Evolutionary conservation across 2,329 filamentous ascomycete genomes (phyloP).

Genomic region (Cladosporium velox): DNA sequence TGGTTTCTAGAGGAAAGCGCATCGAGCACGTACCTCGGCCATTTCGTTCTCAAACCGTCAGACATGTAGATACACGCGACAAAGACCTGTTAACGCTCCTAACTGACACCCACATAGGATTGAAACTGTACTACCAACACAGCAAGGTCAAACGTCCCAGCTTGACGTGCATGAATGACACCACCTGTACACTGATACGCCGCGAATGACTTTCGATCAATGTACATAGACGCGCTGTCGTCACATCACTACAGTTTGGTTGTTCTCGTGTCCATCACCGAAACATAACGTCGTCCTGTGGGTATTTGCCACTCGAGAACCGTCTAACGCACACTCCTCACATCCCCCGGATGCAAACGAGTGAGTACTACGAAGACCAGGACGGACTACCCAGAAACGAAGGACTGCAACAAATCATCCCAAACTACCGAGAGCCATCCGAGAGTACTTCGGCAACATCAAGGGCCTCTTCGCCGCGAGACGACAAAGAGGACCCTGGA

Average conservation of each 20-base stretch:
- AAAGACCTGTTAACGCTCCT: neutral
- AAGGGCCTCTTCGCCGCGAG: neutral
- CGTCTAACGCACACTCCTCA: neutral
- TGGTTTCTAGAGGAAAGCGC: neutral
- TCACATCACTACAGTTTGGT: neutral
- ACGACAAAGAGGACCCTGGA: conserved; percentile 8
- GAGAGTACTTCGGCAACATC: neutral
- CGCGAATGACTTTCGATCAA: neutral
- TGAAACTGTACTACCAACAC: neutral
- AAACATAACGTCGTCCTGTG: neutral
- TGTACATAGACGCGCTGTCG: conserved; percentile 19
- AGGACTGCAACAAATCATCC: neutral
- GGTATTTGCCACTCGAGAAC: neutral
- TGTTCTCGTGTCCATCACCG: neutral
- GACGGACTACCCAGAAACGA: conserved; percentile 10
- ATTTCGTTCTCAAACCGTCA: neutral
- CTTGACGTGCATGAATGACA: neutral
- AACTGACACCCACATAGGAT: neutral
- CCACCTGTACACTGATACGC: neutral
- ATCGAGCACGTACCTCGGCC: neutral
- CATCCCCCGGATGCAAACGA: conserved; percentile 4
- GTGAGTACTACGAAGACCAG: conserved; percentile 15
- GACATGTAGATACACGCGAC: neutral
- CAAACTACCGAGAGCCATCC: neutral
- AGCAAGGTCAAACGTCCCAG: neutral